Evolutionary conservation across 345 rosid genomes (phyloP), one percentile per base, ranked within the genome.

Genomic region (Pistacia integerrima): DNA sequence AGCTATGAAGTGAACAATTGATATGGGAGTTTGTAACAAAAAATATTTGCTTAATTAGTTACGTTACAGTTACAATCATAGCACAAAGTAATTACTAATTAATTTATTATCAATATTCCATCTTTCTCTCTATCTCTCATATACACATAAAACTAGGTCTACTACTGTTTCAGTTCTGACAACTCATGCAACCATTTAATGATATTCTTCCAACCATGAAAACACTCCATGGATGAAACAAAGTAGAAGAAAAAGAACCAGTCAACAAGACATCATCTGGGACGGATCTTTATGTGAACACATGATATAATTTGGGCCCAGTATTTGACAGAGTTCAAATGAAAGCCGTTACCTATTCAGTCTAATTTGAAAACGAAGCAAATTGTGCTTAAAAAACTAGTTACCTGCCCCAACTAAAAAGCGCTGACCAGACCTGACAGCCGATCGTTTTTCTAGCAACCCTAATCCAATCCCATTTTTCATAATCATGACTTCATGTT

Each of bases 371-470:
- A 67, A 66, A 52, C 33, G 33, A 60, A 62, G 55, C 70, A 68
- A 68, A n/a, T 63, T 80, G 77, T 72, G 62, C 74, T 76, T 81
- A 61, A 65, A 74, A 74, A 75, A 67, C 84, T 55, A 69, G 75
- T 67, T 78, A 87, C 88, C 90, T 85, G 85, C 88, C 63, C 87
- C 90, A 87, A 83, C 90, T 74, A 82, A 77, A 72, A 78, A 30
- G 33, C 59, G 55, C 78, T 77, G 54, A 81, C 85, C 84, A 74
- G 79, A 82, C 70, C 5, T 69, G 60, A 57, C 69, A 77, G 59
- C 75, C 73, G 65, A 75, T 68, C 67, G 18, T 72, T 35, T 48
- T 36, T 66, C 11, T 7, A 25, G 74, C 4, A 25, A 25, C 25
- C 25, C 25, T 25, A 25, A 25, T 25, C 25, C 25, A 69, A 49